Percentiles rank a stretch among this genome's conserved stretches.
These are phyloP conservation scores for Agrocybe chaxingu DNA, from an alignment of 768 basidiomycete species.

Conservation along the genomic window DNA sequence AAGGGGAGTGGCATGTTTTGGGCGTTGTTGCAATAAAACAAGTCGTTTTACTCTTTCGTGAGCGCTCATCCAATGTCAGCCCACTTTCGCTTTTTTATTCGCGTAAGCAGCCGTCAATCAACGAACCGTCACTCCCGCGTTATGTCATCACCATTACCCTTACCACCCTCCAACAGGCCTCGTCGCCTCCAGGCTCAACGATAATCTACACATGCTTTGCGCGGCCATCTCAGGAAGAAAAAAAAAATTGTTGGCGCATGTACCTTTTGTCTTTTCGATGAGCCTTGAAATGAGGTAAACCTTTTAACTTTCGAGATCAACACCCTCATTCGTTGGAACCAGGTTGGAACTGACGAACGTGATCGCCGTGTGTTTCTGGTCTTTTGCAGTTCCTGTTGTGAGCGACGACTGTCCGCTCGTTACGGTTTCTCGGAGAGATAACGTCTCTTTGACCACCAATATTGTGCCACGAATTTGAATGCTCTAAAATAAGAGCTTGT, in stretches of 20 bases:
- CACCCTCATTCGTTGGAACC: background rate
- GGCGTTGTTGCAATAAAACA: conserved; percentile 1
- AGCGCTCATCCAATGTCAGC: conserved; percentile 27
- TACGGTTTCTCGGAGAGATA: background rate
- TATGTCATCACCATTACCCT: background rate
- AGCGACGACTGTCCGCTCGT: too few species aligned
- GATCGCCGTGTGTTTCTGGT: conserved; percentile 23
- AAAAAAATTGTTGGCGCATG: too few species aligned
- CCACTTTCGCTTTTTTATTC: conserved; percentile 35
- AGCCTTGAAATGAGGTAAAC: background rate
- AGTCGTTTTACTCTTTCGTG: conserved; percentile 2
- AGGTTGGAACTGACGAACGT: conserved; percentile 23
- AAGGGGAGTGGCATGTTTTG: conserved; percentile 23
- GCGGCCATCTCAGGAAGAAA: too few species aligned
- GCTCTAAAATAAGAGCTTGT: conserved; percentile 34
- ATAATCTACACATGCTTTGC: too few species aligned
- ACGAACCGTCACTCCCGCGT: conserved; percentile 1
- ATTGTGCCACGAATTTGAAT: conserved; percentile 43
- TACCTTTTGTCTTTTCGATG: too few species aligned
- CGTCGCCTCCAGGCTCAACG: background rate
- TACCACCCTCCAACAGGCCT: background rate
- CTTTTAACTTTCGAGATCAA: too few species aligned
- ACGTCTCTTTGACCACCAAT: conserved; percentile 38
- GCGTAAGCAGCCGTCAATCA: conserved; percentile 23
- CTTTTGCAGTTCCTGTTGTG: conserved; percentile 20